Evolutionary conservation across 2,329 filamentous ascomycete genomes (phyloP), one percentile per base, ranked within the genome.

Genomic region (Colletotrichum sp.): DNA sequence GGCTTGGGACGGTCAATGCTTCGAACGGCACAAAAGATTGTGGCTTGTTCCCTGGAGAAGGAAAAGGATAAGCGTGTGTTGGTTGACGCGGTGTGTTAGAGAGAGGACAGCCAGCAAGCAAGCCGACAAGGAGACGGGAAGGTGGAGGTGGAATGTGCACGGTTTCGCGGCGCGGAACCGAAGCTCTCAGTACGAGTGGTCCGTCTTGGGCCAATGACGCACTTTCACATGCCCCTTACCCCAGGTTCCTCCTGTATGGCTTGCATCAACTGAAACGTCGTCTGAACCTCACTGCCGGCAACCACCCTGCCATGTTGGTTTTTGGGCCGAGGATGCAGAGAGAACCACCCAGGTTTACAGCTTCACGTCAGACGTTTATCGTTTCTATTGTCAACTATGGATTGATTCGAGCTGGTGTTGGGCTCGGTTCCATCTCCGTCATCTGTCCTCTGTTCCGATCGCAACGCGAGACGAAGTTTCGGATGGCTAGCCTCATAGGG

Each of bases 61-160:
- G 21, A 21, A 65, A 62, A 34, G 30, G 39, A n/a, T 9, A 49
- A 63, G 57, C 52, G 55, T 36, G 34, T 63, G 36, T 68, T 57
- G 36, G 2, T 64, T 26, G 57, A 67, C 59, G 70, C 64, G 64
- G 28, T 62, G 30, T 72, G 70, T 72, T 63, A 13, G 34, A 60
- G 32, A n/a, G 28, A 24, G 10, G n/a, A 30, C 15, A 75, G 69
- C 26, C 5, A 49, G 9, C 44, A 52, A n/a, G 44, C 44, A 52
- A 21, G 12, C 44, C 44, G n/a, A 52, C 44, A 21, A 52, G 44
- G 34, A 62, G 18, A 60, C 18, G 34, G 63, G 62, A 62, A 36
- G 30, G 73, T 73, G 73, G 73, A 76, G 64, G 73, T 73, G 73
- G 73, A 76, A 57, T 73, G 73, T 73, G 73, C 73, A 76, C 73